Evolutionary conservation across 2,329 filamentous ascomycete species (phyloP).

Genomic region (Talaromyces islandicus): DNA sequence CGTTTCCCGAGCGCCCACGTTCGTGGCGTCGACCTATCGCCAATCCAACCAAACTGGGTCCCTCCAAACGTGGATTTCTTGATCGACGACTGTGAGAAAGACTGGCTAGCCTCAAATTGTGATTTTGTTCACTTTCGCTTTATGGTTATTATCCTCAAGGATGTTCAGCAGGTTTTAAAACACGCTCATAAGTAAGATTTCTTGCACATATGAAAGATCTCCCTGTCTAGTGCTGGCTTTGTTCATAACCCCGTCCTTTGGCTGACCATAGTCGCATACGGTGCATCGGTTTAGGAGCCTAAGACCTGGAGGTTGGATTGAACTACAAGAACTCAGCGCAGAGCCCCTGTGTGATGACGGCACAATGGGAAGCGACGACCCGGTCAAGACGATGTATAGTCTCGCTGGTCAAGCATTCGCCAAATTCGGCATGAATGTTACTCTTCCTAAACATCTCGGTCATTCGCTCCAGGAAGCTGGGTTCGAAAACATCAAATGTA

Average conservation of each 20-base stretch:
- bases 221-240: not conserved
- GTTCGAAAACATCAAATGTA: slow-evolving; percentile 2
- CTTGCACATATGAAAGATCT: not conserved
- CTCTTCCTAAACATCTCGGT: slow-evolving; percentile 1
- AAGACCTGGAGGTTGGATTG: slow-evolving; percentile 7
- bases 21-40: slow-evolving; percentile 41
- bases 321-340: slow-evolving; percentile 3
- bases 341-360: slow-evolving; percentile 31
- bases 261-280: slow-evolving; percentile 43
- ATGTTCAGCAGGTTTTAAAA: slow-evolving; percentile 3
- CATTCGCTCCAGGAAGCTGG: not conserved
- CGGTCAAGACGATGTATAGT: slow-evolving; percentile 21
- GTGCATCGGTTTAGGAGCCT: slow-evolving; percentile 1
- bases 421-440: slow-evolving; percentile 9
- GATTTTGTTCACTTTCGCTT: slow-evolving; percentile 9
- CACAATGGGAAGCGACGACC: slow-evolving; percentile 28
- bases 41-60: slow-evolving; percentile 9
- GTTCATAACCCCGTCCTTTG: not conserved
- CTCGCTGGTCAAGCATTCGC: slow-evolving; percentile 1
- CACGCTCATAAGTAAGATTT: slow-evolving; percentile 1
- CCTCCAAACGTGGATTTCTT: slow-evolving; percentile 11
- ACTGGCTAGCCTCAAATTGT: slow-evolving; percentile 4
- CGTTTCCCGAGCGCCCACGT: slow-evolving; percentile 14
- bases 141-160: slow-evolving; percentile 7
- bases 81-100: slow-evolving; percentile 9